Conservation (phyloP, 176 grass and related monocot species). For the Oryza longistaminata region DNA sequence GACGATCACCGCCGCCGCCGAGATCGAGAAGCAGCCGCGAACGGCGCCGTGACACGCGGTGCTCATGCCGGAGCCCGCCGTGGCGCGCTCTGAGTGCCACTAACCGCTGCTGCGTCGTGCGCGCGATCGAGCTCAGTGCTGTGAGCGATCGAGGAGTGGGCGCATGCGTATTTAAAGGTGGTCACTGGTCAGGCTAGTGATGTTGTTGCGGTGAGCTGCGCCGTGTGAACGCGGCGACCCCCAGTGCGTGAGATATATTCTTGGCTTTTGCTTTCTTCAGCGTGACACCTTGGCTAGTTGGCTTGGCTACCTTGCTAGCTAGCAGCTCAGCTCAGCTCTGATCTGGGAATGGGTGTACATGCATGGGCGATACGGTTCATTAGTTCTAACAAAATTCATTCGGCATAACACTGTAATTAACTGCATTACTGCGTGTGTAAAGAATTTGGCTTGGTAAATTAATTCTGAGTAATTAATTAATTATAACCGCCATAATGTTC, state of each 20-base stretch:
- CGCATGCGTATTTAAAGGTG: conserved; percentile 25
- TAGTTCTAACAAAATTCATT: neutral
- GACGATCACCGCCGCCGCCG: neutral
- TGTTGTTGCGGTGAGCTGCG: neutral
- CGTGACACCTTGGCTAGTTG: neutral
- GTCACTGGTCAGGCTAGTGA: neutral
- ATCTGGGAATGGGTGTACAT: neutral
- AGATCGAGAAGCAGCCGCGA: neutral
- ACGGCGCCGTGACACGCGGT: neutral
- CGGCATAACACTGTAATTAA: neutral
- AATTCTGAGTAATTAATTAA: neutral
- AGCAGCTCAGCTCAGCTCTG: too few relatives aligned
- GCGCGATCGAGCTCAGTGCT: neutral
- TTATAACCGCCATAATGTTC: too few relatives aligned
- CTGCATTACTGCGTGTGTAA: neutral
- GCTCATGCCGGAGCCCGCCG: neutral
- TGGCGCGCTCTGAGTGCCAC: neutral
- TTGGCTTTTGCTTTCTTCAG: conserved; percentile 6
- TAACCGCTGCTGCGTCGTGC: neutral
- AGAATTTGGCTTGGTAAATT: neutral
- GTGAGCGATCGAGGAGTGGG: conserved; percentile 3
- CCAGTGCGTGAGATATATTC: neutral
- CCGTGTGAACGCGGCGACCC: conserved; percentile 4
- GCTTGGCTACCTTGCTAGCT: neutral
- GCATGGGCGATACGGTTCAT: neutral